Base-by-base conservation (phyloP, 2,329 filamentous ascomycete species). In the Pseudodiploospora longispora region DNA sequence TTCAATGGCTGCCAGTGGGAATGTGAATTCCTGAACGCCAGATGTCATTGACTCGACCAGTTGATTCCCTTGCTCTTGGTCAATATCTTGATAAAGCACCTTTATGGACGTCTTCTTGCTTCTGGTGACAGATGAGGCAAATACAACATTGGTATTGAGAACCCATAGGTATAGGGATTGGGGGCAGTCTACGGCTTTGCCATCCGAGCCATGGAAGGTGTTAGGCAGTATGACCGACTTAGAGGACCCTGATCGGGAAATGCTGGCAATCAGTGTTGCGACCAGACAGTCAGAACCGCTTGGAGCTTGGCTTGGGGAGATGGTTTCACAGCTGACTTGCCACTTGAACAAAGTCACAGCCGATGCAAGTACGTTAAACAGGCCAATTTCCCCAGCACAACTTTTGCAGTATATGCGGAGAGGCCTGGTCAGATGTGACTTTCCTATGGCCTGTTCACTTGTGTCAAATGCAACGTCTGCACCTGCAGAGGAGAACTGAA, bases 301-400 rank as follows among this genome's bases (percentile, higher is more conserved):
- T 5, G 71, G 75, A 4, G 48, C 50, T 27, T 43, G 43, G 34
- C 50, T 47, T 28, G 50, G 36, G 4, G 46, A 49, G 35, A 49
- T 29, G 10, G 59, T 64, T 47, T 64, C 54, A 48, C 72, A 69
- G n/a, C 57, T 55, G 33, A 79, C 59, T 49, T 72, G 68, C 77
- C 77, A 80, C 62, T 81, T 80, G 59, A 76, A 77, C 30, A 81
- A 54, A 1, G 69, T 70, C 33, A 74, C 60, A 1, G 75, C 74
- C 0, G 59, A 58, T 19, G 65, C 64, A 10, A 67, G 57, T n/a
- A 65, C 54, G 44, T 69, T 71, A 55, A 67, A 69, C 33, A 73
- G 62, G 9, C 77, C 77, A 7, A 78, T 51, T 38, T 72, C 69
- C 6, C 57, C 47, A 5, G 54, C 53, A 55, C 77, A 81, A 7